Conservation (phyloP, 2,329 filamentous ascomycete genomes). For the Botrytis paeoniae region DNA sequence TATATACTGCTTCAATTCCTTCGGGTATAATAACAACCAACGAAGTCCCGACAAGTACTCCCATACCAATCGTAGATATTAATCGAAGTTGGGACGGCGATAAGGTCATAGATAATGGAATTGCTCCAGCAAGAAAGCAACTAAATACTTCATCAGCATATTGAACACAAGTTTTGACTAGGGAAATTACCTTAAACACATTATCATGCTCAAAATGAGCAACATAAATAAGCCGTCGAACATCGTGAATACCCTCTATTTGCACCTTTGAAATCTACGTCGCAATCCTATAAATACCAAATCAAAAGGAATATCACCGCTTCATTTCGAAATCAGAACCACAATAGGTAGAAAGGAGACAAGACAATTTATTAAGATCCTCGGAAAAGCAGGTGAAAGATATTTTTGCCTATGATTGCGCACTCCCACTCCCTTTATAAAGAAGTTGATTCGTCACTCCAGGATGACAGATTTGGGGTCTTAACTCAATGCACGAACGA, state of each 20-base stretch:
- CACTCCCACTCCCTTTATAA: conserved; percentile 10
- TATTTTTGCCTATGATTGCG: not conserved
- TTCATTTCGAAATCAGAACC: conserved; percentile 10
- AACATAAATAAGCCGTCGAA: conserved; percentile 39
- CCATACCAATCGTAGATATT: conserved; percentile 89
- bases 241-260: conserved; percentile 31
- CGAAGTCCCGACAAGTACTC: conserved; percentile 89
- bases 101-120: conserved; percentile 85
- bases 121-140: conserved; percentile 87
- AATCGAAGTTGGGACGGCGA: conserved; percentile 83
- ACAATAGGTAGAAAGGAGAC: not conserved
- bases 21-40: conserved; percentile 97
- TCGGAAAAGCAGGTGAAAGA: not conserved
- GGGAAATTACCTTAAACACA: conserved; percentile 55
- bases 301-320: conserved; percentile 4
- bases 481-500: conserved; percentile 16
- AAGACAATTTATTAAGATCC: not conserved
- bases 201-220: conserved; percentile 45
- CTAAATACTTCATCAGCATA: conserved; percentile 45
- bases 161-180: not conserved
- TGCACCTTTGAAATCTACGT: conserved; percentile 3
- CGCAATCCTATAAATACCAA: conserved; percentile 5
- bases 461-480: conserved; percentile 20
- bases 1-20: conserved; percentile 86
- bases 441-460: conserved; percentile 12